Percentiles rank a stretch among this genome's conserved stretches.
phyloP scores from a whole-genome alignment of 371 early-diverging fungal genomes.

The Lichtheimia ramosa region DNA sequence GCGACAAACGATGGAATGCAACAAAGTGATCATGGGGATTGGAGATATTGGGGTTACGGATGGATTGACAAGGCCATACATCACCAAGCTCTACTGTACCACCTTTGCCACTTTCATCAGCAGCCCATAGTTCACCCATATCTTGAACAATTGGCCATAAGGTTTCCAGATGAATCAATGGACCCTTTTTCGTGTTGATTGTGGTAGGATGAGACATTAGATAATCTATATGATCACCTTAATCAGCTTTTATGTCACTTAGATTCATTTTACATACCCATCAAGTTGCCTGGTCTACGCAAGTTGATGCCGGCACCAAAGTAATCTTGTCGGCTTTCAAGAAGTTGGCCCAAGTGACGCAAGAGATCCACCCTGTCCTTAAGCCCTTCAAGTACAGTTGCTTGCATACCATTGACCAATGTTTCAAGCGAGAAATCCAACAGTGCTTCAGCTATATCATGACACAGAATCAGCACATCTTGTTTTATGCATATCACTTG shows the following conservation, averaged over 20 bases:
- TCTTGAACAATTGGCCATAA: slow-evolving; percentile 82
- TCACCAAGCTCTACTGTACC: slow-evolving; percentile 70
- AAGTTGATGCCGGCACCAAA: slow-evolving; percentile 51
- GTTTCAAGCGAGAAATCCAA: slow-evolving; percentile 52
- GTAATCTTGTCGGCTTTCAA: slow-evolving; percentile 42
- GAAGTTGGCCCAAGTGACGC: slow-evolving; percentile 64
- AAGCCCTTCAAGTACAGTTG: slow-evolving; percentile 58
- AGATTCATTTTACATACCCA: slow-evolving; percentile 52
- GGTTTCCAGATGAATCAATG: slow-evolving; percentile 64
- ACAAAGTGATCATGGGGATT: slow-evolving; percentile 50
- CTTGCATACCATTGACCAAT: slow-evolving; percentile 75
- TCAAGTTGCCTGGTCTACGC: slow-evolving; percentile 82
- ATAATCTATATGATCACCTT: slow-evolving; percentile 29
- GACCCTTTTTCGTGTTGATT: slow-evolving; percentile 46
- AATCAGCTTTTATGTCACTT: background rate
- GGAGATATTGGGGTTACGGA: slow-evolving; percentile 9
- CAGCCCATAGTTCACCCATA: slow-evolving; percentile 49
- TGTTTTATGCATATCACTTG: background rate
- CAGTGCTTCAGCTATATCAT: slow-evolving; percentile 50
- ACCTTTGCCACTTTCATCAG: slow-evolving; percentile 58
- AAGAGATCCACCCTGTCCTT: slow-evolving; percentile 76
- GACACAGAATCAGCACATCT: background rate
- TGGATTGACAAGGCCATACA: slow-evolving; percentile 79
- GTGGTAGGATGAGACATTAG: slow-evolving; percentile 42
- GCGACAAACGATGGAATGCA: slow-evolving; percentile 89